Base-by-base conservation (phyloP, 768 basidiomycete genomes). In the Boletus reticulatus region DNA sequence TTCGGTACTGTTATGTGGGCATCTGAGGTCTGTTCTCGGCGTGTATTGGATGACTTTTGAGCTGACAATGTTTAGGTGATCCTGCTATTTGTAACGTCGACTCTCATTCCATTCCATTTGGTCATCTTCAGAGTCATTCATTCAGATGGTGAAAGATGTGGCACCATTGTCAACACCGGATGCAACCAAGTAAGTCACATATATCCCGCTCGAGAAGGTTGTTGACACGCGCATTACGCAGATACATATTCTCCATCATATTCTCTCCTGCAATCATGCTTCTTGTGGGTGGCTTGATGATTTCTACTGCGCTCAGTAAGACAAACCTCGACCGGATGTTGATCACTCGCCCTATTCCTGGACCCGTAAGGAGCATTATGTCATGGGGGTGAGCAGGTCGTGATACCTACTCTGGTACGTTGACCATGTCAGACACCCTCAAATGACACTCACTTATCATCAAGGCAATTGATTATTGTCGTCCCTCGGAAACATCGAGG, bases 191-290 rank as follows among this genome's bases (percentile, higher is more conserved):
- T 92, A 67, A 62, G 86, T 56, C 31, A 8, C n/a, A 17, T 4
- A 29, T 20, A 6, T 12, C 0, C 19, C 1, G 12, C 41, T 17
- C 16, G 24, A 43, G 20, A 16, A 12, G 11, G 17, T 29, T 24
- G 16, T 29, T 64, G 39, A 65, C 24, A 13, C 14, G 14, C n/a
- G n/a, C 6, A 6, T 27, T 16, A 12, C 58, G 22, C 56, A 96
- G 93, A 74, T 93, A 81, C 69, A 83, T 98, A 53, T 98, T 98
- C 71, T 91, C 92, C 0, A 80, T 84, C 48, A 98, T 98, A 94
- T 98, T 99, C 73, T 91, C 91, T 0, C 92, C 94, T 0, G 98
- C 95, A 0, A 97, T 99, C 72, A 96, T 98, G 92, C 89, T 99
- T 36, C 86, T 98, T 48, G 92, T 96, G 61, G 94, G 94, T 11